Conservation (phyloP, 345 rosid genomes). For the Euphorbia pulcherrima region DNA sequence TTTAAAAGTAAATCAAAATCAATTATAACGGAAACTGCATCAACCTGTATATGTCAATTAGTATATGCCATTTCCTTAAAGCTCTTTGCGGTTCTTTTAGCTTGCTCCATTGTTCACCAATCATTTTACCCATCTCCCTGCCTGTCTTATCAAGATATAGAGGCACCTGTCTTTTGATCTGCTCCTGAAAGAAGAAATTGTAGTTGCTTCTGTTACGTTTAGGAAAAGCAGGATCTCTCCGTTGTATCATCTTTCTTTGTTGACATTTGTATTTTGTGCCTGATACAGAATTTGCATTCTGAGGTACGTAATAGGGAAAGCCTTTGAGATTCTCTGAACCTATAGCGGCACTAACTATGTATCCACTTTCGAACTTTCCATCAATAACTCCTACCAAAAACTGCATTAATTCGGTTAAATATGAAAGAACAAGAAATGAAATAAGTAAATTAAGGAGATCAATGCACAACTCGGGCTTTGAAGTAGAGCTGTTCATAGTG, state of each 20-base stretch:
- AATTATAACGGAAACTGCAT: background rate
- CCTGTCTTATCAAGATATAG: constrained; percentile 93
- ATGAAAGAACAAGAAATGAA: too few relatives aligned
- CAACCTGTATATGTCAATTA: background rate
- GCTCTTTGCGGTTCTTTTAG: constrained; percentile 54
- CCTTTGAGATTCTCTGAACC: constrained; percentile 84
- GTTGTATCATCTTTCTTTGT: constrained; percentile 83
- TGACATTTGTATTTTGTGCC: constrained; percentile 67
- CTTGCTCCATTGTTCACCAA: constrained; percentile 90
- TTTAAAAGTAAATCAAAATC: background rate
- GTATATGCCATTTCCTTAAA: constrained; percentile 35
- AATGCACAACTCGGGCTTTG: constrained; percentile 35
- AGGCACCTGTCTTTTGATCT: constrained; percentile 82
- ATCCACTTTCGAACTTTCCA: constrained; percentile 88
- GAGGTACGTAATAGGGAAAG: constrained; percentile 53
- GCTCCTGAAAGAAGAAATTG: constrained; percentile 94
- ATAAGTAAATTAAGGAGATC: background rate
- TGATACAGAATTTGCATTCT: constrained; percentile 24
- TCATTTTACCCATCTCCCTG: constrained; percentile 89
- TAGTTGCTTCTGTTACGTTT: constrained; percentile 93
- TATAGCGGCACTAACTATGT: constrained; percentile 70
- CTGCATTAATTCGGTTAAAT: constrained; percentile 30
- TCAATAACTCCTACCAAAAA: constrained; percentile 70
- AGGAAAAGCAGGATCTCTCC: constrained; percentile 94
- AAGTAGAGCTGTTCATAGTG: constrained; percentile 78